phyloP scores from a whole-genome alignment of 1,139 yeast genomes.

The Blastobotrys serpentis region DNA sequence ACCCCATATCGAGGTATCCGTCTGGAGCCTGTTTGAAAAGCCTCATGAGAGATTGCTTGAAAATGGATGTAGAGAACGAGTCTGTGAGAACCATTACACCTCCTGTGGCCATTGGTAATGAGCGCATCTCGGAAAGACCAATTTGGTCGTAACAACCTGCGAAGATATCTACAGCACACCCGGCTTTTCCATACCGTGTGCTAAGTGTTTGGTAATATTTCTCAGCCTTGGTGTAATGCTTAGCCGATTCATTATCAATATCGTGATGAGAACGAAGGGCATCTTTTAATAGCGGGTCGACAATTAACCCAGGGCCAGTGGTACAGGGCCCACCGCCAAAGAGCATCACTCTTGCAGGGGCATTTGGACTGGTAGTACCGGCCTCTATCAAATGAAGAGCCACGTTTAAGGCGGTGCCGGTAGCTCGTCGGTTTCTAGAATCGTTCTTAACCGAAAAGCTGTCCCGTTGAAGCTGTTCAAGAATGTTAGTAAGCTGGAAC shows the following conservation, averaged over 20 bases:
- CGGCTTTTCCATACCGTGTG: constrained; percentile 64
- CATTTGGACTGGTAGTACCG: constrained; percentile 43
- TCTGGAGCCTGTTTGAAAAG: constrained; percentile 76
- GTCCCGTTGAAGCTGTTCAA: constrained; percentile 55
- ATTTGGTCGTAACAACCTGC: constrained; percentile 97
- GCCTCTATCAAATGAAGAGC: constrained; percentile 52
- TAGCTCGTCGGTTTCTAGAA: constrained; percentile 55
- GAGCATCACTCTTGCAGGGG: constrained; percentile 61
- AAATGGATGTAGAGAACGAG: constrained; percentile 91
- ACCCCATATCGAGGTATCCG: constrained; percentile 78
- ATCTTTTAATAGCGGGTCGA: constrained; percentile 79
- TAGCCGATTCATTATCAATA: constrained; percentile 70
- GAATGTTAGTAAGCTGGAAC: constrained; percentile 51
- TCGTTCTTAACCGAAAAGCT: constrained; percentile 50
- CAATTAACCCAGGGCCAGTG: constrained; percentile 83
- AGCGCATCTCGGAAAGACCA: constrained; percentile 92
- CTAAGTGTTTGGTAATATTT: constrained; percentile 78
- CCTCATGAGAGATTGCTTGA: constrained; percentile 85
- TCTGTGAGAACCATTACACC: constrained; percentile 85
- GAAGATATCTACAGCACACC: constrained; percentile 82
- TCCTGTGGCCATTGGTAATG: constrained; percentile 78
- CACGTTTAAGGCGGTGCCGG: constrained; percentile 67
- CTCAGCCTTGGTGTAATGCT: constrained; percentile 82
- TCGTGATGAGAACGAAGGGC: constrained; percentile 95
- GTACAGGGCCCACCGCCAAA: constrained; percentile 89